Evolutionary conservation across 208 protist genomes (phyloP).

Genomic region (Acanthamoeba sp.): DNA sequence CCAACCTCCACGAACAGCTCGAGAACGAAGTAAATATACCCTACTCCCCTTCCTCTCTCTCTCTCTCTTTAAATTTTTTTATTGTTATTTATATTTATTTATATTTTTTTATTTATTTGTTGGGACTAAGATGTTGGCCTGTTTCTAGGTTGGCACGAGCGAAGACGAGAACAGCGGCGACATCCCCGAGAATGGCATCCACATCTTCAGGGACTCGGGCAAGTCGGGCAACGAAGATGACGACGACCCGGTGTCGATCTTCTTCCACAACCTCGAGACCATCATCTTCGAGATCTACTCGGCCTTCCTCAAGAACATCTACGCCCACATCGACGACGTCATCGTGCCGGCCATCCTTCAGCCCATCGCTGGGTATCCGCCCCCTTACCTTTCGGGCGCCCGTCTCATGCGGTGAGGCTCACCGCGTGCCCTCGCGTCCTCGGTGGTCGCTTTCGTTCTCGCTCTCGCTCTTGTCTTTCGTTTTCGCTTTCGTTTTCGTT

Average conservation of each 20-base stretch:
- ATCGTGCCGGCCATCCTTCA: slow-evolving; percentile 54
- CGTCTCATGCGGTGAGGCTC: no score
- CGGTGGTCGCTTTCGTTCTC: no score
- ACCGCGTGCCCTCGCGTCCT: no score
- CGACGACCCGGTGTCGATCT: slow-evolving; percentile 47
- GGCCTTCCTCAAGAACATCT: slow-evolving; percentile 58
- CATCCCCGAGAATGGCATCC: slow-evolving; percentile 37
- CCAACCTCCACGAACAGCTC: slow-evolving; percentile 34
- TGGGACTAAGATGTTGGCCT: no score
- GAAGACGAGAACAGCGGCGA: slow-evolving; percentile 58
- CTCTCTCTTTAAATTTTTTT: no score
- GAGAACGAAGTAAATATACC: neutral
- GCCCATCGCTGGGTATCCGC: slow-evolving; percentile 17
- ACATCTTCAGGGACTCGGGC: neutral
- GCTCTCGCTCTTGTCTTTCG: neutral
- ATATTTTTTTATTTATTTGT: no score
- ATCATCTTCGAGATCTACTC: slow-evolving; percentile 73
- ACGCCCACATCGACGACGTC: slow-evolving; percentile 37
- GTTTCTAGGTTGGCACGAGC: slow-evolving; percentile 23
- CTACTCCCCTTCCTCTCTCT: no score
- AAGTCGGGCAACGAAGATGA: slow-evolving; percentile 20
- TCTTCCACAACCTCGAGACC: slow-evolving; percentile 57
- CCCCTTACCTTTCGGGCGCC: no score
- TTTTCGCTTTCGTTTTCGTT: neutral
- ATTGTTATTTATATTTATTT: no score